Evolutionary conservation across 2,329 filamentous ascomycete species (phyloP), one percentile per base, ranked within the genome.

Genomic region (Fusarium aywerte): DNA sequence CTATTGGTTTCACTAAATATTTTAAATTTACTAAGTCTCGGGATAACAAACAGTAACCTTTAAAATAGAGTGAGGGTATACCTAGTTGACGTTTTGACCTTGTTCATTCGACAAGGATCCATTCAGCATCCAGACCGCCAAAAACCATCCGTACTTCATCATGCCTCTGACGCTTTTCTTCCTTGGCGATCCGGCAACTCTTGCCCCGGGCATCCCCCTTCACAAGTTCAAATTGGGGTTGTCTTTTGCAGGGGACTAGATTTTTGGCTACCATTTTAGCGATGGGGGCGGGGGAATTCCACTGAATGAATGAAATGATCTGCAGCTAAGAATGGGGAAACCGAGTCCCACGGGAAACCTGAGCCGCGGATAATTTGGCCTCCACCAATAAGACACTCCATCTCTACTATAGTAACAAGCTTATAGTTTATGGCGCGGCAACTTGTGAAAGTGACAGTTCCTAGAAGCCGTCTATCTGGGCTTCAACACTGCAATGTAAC

Each of bases 241-340:
- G 12, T 38, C 32, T 49, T n/a, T 65, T 65, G 62, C 61, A 55
- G 62, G 62, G 62, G 55, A 38, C 29, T 29, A 43, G 40, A 11
- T 21, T 36, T 21, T 20, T 29, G n/a, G 8, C 27, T 9, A 10
- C 27, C 8, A 11, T 11, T 27, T 27, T 3, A n/a, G 25, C 52
- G 21, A 58, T 68, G 65, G 65, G 60, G 65, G 65, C 65, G 65
- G 65, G 60, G 60, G 23, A 38, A 27, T 11, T 15, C 35, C 56
- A n/a, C 18, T 12, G 27, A 43, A 15, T 43, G 40, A 29, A 43
- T 23, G 5, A 29, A 58, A 68, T 57, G 65, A 68, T 68, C 60
- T 49, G 47, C 58, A 27, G 18, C 55, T 66, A 59, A 38, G 12
- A n/a, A 66, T 68, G 61, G 65, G 66, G 65, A 68, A 68, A 68